phyloP scores from a whole-genome alignment of 139 green algal genomes.

The Edaphochlamys debaryana region DNA sequence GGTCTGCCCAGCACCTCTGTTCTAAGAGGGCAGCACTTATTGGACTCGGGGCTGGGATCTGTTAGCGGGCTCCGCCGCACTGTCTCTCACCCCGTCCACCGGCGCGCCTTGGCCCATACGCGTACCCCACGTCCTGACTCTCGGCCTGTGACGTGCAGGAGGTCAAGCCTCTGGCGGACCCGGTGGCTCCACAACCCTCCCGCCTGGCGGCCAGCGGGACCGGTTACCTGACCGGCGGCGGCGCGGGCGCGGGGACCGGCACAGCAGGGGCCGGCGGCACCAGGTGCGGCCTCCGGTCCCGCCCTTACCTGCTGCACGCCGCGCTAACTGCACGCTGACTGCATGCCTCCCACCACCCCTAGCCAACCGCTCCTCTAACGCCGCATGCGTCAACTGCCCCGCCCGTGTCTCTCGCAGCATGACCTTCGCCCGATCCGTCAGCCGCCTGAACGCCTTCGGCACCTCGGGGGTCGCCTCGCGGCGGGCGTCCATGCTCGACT shows the following conservation, averaged over 20 bases:
- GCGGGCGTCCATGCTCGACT: constrained; percentile 11
- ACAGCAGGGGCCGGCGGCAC: neutral
- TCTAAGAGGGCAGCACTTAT: neutral
- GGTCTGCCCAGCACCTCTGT: neutral
- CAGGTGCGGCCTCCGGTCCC: neutral
- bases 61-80: neutral
- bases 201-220: neutral
- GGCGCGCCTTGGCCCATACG: neutral
- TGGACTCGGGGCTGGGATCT: neutral
- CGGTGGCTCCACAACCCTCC: neutral
- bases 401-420: neutral
- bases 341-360: no score
- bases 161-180: constrained; percentile 31
- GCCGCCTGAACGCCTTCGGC: constrained; percentile 13
- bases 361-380: no score
- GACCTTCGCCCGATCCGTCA: constrained; percentile 33
- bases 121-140: neutral
- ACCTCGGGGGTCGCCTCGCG: neutral
- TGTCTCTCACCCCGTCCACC: neutral
- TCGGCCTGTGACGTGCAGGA: neutral
- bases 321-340: no score
- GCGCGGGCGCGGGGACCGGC: neutral
- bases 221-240: neutral
- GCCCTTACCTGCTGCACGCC: neutral
- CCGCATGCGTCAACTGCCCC: no score